Base-by-base conservation (phyloP, 2,329 filamentous ascomycete species). In the Amesomyces nigricolor region DNA sequence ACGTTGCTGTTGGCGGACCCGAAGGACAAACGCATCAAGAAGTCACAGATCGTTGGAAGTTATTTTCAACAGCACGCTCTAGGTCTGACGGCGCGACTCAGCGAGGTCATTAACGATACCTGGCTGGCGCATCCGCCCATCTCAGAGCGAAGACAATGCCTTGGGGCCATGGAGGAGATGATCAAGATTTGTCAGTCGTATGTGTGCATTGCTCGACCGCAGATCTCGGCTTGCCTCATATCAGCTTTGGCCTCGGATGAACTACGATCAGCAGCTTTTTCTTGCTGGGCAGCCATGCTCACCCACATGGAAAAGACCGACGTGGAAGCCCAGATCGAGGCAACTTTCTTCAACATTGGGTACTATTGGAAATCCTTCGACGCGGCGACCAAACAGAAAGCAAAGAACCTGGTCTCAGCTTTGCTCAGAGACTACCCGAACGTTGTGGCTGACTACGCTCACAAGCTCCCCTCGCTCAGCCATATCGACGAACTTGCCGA, bases 181-280 rank as follows among this genome's bases (percentile, higher is more conserved):
- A 87, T 96, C 48, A 82, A 77, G 52, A 76, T 95, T 47, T 88
- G 89, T 44, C 86, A 84, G 64, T 78, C 78, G 2, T 85, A 88
- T 65, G 83, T 91, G 32, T 86, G 84, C 58, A 84, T 87, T 63
- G 94, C 89, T 48, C 77, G 96, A 40, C 92, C 94, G 19, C 92
- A 96, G 85, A 92, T 97, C 54, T 90, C 90, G 62, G 91, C 92
- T n/a, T 96, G 89, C 67, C 76, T 99, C 11, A 84, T 95, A 59
- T 91, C 90, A 19, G 91, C 91, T 0, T 80, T 97, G 57, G 79
- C 87, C 14, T 82, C 88, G 49, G 78, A 85, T 44, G 80, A 86
- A 46, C 77, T 99, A n/a, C 84, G 89, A 58, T 79, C 89, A 58
- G 77, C 83, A 30, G 89, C 91, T 2, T 91, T 97, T 64, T 82